Percentiles rank a stretch among this genome's conserved stretches.
Conservation (phyloP, 257 asterid species). For the Mentha longifolia region DNA sequence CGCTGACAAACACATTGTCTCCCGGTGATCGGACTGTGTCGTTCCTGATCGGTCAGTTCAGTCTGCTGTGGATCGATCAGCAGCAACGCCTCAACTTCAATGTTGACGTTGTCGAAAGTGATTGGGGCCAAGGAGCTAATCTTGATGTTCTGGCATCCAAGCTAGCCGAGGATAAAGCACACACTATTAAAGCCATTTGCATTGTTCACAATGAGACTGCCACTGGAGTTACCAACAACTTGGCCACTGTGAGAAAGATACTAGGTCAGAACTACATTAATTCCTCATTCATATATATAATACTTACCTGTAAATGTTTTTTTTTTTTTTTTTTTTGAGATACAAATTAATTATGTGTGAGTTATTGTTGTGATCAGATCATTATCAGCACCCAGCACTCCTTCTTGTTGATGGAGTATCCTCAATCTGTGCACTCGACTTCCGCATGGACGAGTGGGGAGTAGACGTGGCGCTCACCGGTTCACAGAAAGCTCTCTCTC, state of each 20-base stretch:
- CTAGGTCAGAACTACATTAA: constrained; percentile 65
- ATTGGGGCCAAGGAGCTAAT: constrained; percentile 94
- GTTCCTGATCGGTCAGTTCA: constrained; percentile 94
- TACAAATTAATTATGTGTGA: background rate
- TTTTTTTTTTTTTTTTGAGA: no score
- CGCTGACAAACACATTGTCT: constrained; percentile 92
- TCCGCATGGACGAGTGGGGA: constrained; percentile 99
- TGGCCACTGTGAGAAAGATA: constrained; percentile 86
- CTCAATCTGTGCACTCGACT: constrained; percentile 96
- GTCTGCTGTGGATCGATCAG: constrained; percentile 98
- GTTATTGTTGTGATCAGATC: constrained; percentile 51
- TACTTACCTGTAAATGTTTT: no score
- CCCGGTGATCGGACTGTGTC: constrained; percentile 90
- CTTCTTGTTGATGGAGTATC: constrained; percentile 95
- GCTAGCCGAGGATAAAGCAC: constrained; percentile 69
- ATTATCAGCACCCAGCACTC: constrained; percentile 93
- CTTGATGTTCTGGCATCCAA: constrained; percentile 82
- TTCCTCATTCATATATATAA: no score
- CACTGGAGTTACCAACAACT: constrained; percentile 95
- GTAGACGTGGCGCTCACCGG: constrained; percentile 95
- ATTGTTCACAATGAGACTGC: constrained; percentile 99
- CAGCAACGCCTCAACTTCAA: constrained; percentile 91
- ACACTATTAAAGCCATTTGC: constrained; percentile 94
- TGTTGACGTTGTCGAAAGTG: constrained; percentile 95
- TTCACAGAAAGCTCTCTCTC: constrained; percentile 96